Conservation (phyloP, 805 yeast species). For the Lipomyces mesembrius region DNA sequence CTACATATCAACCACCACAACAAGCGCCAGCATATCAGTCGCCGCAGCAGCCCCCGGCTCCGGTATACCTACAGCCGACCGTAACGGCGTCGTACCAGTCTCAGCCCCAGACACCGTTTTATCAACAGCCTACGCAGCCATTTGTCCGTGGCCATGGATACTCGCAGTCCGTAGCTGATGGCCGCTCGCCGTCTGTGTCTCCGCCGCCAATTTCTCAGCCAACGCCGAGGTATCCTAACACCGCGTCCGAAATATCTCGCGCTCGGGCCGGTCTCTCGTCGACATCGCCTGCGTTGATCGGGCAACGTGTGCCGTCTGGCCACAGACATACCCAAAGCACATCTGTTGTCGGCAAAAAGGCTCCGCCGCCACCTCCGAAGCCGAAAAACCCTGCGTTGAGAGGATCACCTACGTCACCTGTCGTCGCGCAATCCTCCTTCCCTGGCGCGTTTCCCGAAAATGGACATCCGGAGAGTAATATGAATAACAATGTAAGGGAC, state of each 20-base stretch:
- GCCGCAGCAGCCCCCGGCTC: constrained; percentile 17
- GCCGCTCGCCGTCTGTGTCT: constrained; percentile 9
- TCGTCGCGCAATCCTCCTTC: constrained; percentile 3
- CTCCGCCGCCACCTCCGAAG: constrained; percentile 39
- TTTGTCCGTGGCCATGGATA: constrained; percentile 29
- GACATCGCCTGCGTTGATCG: constrained; percentile 33
- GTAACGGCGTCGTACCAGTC: constrained; percentile 11
- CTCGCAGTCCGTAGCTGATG: constrained; percentile 30
- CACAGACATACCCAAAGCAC: constrained; percentile 31
- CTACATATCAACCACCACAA: neutral
- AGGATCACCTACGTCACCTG: constrained; percentile 24
- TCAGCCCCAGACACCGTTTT: constrained; percentile 8
- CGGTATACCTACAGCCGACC: constrained; percentile 1
- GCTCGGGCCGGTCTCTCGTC: constrained; percentile 20
- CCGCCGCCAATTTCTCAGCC: constrained; percentile 17
- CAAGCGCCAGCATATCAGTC: constrained; percentile 18
- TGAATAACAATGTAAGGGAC: constrained; percentile 27
- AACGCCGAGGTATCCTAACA: constrained; percentile 38
- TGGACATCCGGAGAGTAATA: constrained; percentile 3
- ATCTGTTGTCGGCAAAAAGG: constrained; percentile 35
- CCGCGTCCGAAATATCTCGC: constrained; percentile 45
- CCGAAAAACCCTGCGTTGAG: constrained; percentile 30
- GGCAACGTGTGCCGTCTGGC: constrained; percentile 29
- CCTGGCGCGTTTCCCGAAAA: neutral
- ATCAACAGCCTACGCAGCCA: constrained; percentile 18